Conservation (phyloP, 225 moss, liverwort and hornwort species). For the Pleurozium schreberi region DNA sequence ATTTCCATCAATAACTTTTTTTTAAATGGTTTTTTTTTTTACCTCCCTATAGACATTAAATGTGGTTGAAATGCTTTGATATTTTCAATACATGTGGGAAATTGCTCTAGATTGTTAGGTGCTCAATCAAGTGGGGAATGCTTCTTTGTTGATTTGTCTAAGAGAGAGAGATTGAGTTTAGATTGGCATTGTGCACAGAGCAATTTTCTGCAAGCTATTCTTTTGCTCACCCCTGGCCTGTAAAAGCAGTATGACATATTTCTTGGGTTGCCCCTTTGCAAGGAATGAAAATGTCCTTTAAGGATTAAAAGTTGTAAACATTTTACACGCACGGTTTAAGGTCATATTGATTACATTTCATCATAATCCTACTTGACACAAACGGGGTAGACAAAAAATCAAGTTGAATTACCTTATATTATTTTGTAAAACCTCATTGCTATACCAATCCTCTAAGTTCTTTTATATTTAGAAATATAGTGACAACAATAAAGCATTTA, state of each 20-base stretch:
- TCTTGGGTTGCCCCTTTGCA: too few relatives aligned
- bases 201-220: too few relatives aligned
- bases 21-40: neutral
- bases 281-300: neutral
- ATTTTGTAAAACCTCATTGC: neutral
- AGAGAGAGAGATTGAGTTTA: neutral
- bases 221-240: too few relatives aligned
- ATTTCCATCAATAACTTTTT: fast-evolving
- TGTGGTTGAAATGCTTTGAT: neutral
- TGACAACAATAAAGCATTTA: neutral
- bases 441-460: fast-evolving
- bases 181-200: too few relatives aligned
- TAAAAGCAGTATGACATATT: too few relatives aligned
- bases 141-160: neutral
- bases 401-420: neutral
- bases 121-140: too few relatives aligned
- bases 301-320: neutral
- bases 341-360: neutral
- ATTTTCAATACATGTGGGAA: neutral
- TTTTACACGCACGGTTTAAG: fast-evolving
- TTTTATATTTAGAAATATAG: neutral
- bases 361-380: neutral
- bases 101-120: neutral
- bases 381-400: neutral
- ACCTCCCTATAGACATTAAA: fast-evolving